Conservation (phyloP, 2,329 filamentous ascomycete species). For the Lachnellula cervina region DNA sequence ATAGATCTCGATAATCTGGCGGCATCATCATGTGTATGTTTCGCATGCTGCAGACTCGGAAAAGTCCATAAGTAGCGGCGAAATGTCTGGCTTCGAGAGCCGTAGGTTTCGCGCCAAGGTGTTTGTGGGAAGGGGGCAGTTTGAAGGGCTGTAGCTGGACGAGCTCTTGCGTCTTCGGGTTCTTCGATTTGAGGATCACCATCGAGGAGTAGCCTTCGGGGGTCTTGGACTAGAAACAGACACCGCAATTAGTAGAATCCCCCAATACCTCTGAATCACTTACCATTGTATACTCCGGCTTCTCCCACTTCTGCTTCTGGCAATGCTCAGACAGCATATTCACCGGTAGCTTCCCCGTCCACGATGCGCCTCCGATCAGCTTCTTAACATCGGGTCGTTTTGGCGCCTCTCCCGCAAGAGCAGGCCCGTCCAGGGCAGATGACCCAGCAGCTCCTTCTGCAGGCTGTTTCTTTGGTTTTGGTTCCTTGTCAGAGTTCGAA, state of each 20-base stretch:
- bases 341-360: constrained; percentile 95
- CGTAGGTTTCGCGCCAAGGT: constrained; percentile 70
- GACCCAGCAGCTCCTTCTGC: constrained; percentile 10
- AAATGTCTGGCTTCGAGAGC: constrained; percentile 90
- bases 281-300: constrained; percentile 84
- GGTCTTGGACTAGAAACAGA: constrained; percentile 51
- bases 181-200: constrained; percentile 70
- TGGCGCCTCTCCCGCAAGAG: constrained; percentile 28
- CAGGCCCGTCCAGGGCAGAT: constrained; percentile 23
- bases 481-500: constrained; percentile 53
- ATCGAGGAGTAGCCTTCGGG: constrained; percentile 72
- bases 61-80: constrained; percentile 85
- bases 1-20: constrained; percentile 81
- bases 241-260: not conserved
- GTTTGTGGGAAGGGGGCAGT: constrained; percentile 69
- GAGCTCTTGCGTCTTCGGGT: constrained; percentile 77
- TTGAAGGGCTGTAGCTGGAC: constrained; percentile 75
- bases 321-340: constrained; percentile 92
- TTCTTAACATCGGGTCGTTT: constrained; percentile 62
- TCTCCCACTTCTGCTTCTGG: constrained; percentile 93
- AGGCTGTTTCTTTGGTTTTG: constrained; percentile 28
- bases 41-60: constrained; percentile 89
- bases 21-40: constrained; percentile 94
- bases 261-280: constrained; percentile 16
- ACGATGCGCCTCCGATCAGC: constrained; percentile 88